Conservation (phyloP, 495 filamentous ascomycete species). For the Aspergillus bridgeri region DNA sequence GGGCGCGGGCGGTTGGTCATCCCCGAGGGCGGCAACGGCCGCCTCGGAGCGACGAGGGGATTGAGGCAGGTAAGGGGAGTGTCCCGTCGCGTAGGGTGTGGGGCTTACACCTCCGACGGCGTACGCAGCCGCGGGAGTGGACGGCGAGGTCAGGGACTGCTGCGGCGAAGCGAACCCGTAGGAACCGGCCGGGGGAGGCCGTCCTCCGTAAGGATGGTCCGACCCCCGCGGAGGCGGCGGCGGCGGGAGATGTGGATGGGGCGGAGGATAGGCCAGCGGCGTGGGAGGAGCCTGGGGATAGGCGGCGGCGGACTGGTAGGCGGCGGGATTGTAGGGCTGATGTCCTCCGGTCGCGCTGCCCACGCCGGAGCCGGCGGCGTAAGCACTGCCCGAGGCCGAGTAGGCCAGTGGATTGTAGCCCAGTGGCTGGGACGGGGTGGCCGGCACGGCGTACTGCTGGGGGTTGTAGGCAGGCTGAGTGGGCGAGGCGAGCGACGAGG, state of each 20-base stretch:
- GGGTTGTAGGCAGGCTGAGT: conserved; percentile 73
- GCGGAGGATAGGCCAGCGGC: conserved; percentile 31
- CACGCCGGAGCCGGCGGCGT: background rate
- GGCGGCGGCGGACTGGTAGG: conserved; percentile 48
- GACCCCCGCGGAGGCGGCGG: conserved; percentile 48
- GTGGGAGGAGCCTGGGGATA: conserved; percentile 35
- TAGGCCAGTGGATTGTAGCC: conserved; percentile 43
- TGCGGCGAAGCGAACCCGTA: conserved; percentile 21
- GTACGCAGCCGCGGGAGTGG: conserved; percentile 20
- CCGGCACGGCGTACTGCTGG: conserved; percentile 68
- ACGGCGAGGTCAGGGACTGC: conserved; percentile 23
- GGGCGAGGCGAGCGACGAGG: conserved; percentile 36
- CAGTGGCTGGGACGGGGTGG: conserved; percentile 51
- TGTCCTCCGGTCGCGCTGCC: conserved; percentile 32
- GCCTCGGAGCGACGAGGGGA: conserved; percentile 26
- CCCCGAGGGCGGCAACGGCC: conserved; percentile 22
- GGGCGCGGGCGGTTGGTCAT: conserved; percentile 47
- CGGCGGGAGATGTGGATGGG: conserved; percentile 34
- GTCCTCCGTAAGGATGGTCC: conserved; percentile 46
- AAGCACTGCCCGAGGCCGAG: conserved; percentile 34
- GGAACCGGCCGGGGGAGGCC: conserved; percentile 25
- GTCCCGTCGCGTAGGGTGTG: conserved; percentile 21
- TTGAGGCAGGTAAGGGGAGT: conserved; percentile 25
- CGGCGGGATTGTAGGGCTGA: conserved; percentile 72
- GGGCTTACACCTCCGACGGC: conserved; percentile 24